Conservation (phyloP, 2,329 filamentous ascomycete species). For the Penicillium sp. region DNA sequence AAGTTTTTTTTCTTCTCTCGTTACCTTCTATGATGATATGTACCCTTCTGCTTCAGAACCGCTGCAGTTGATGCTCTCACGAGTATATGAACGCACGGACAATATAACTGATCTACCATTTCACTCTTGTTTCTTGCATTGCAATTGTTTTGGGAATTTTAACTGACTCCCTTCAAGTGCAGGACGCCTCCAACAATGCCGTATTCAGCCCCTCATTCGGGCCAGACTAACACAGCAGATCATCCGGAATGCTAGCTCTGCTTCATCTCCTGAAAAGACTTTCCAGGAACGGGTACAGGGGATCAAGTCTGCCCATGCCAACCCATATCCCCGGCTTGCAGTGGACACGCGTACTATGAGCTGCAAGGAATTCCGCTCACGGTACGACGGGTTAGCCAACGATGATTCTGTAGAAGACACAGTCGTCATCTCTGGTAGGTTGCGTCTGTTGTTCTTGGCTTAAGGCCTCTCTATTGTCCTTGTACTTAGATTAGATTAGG, state of each 20-base stretch:
- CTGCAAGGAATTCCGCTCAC: constrained; percentile 38
- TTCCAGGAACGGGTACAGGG: constrained; percentile 40
- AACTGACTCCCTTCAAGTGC: constrained; percentile 30
- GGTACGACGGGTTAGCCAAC: constrained; percentile 37
- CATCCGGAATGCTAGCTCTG: constrained; percentile 26
- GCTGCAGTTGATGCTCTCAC: constrained; percentile 63
- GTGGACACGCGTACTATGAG: constrained; percentile 32
- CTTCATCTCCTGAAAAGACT: constrained; percentile 33
- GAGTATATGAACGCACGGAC: constrained; percentile 44
- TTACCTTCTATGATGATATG: constrained; percentile 44
- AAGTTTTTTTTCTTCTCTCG: neutral
- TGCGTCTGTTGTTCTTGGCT: constrained; percentile 24
- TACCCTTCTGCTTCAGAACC: constrained; percentile 56
- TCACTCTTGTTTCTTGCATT: constrained; percentile 14
- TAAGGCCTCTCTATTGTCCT: constrained; percentile 16
- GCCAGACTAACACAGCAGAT: constrained; percentile 21
- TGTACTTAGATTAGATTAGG: constrained; percentile 57
- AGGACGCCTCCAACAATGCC: constrained; percentile 20
- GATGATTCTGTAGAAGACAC: constrained; percentile 43
- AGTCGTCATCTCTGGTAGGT: constrained; percentile 47
- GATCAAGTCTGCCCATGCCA: constrained; percentile 33
- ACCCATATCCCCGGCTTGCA: constrained; percentile 42
- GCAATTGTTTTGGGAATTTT: constrained; percentile 5
- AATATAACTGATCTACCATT: constrained; percentile 15
- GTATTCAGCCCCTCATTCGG: constrained; percentile 4